These are phyloP conservation scores for Hirschfeldia incana DNA, from an alignment of 345 rosid species.

Conservation along the genomic window DNA sequence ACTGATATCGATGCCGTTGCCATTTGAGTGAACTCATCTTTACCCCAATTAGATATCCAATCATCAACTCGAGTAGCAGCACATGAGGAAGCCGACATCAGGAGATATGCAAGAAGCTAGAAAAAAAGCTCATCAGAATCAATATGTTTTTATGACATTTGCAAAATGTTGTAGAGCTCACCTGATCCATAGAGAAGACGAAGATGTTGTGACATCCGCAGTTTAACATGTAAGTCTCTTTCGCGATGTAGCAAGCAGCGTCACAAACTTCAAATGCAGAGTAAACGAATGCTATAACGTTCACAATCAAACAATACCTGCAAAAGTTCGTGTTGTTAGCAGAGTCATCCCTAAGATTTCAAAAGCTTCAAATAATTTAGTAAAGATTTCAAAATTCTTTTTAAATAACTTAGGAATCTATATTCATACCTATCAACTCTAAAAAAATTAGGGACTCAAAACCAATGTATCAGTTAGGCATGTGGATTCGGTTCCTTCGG, in stretches of 20 bases:
- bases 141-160: not conserved
- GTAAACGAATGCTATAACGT: slow-evolving; percentile 74
- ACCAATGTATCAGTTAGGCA: not conserved
- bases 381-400: not conserved
- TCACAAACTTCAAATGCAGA: slow-evolving; percentile 73
- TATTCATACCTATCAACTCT: not conserved
- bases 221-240: slow-evolving; percentile 53
- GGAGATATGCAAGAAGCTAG: slow-evolving; percentile 48
- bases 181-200: slow-evolving; percentile 92
- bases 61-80: slow-evolving; percentile 93
- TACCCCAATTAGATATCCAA: slow-evolving; percentile 99
- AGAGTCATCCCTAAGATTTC: not conserved
- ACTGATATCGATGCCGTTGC: slow-evolving; percentile 83
- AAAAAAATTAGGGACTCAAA: not conserved
- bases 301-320: slow-evolving; percentile 84
- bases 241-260: slow-evolving; percentile 55
- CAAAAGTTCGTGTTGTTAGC: slow-evolving; percentile 1
- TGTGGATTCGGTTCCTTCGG: not conserved
- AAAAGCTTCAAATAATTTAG: not conserved
- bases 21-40: slow-evolving; percentile 90
- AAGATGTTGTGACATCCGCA: slow-evolving; percentile 54
- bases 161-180: slow-evolving; percentile 31
- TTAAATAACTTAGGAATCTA: not conserved
- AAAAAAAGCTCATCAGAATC: not conserved
- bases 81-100: slow-evolving; percentile 85